A percentile compares a stretch with the other conserved stretches of the same genome.
Conservation (phyloP, 495 filamentous ascomycete species). For the Cercophora newfieldiana region DNA sequence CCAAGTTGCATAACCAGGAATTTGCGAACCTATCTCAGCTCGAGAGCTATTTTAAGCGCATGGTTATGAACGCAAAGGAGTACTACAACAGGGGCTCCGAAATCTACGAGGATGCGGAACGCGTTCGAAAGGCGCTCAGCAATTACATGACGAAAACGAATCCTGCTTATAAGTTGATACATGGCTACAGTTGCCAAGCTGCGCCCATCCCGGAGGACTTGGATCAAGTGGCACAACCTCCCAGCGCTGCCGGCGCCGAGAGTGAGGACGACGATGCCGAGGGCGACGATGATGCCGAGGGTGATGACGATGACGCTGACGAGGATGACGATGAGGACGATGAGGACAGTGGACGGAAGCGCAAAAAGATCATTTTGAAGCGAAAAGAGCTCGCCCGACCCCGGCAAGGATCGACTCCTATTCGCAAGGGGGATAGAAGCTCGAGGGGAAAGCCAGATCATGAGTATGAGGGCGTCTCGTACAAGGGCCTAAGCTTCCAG, state of each 20-base stretch:
- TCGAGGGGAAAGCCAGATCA: conserved; percentile 45
- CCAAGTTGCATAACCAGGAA: conserved; percentile 61
- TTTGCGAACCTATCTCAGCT: conserved; percentile 64
- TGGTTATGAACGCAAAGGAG: conserved; percentile 74
- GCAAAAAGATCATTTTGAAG: conserved; percentile 35
- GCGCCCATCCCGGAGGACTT: conserved; percentile 56
- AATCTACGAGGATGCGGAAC: conserved; percentile 72
- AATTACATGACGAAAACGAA: conserved; percentile 76
- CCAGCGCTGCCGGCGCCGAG: conserved; percentile 12
- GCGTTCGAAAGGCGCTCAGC: conserved; percentile 70
- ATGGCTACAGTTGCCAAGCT: conserved; percentile 59
- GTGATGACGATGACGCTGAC: conserved; percentile 26
- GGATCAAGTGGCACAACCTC: conserved; percentile 27
- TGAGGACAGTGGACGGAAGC: conserved; percentile 35
- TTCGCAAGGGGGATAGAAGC: conserved; percentile 20
- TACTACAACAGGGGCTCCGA: conserved; percentile 65
- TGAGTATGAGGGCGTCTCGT: conserved; percentile 53
- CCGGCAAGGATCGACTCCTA: conserved; percentile 12
- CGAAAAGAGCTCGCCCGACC: conserved; percentile 33
- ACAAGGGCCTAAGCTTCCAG: conserved; percentile 69
- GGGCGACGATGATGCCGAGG: conserved; percentile 32
- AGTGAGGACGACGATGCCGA: conserved; percentile 25
- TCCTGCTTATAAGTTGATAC: conserved; percentile 63
- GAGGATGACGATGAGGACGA: conserved; percentile 37
- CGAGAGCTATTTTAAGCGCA: conserved; percentile 74